Evolutionary conservation across 2,329 filamentous ascomycete genomes (phyloP).

Genomic region (Penicillium sp.): DNA sequence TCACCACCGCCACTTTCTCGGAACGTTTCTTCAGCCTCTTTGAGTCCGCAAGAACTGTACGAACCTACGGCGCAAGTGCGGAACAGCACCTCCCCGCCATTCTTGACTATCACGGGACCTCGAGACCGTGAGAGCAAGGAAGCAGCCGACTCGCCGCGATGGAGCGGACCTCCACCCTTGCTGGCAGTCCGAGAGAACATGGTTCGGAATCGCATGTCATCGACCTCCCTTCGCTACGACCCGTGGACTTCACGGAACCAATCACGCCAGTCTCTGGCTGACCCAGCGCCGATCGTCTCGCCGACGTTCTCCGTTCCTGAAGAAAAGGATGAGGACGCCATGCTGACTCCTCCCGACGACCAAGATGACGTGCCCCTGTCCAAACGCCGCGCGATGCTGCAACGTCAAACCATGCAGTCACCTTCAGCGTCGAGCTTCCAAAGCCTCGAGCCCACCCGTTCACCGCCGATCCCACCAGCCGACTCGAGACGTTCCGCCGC

Average conservation of each 20-base stretch:
- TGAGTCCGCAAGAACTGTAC: constrained; percentile 4
- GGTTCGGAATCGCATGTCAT: constrained; percentile 42
- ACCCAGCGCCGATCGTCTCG: constrained; percentile 15
- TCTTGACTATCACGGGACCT: constrained; percentile 20
- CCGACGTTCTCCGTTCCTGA: constrained; percentile 26
- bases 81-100: constrained; percentile 22
- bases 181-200: constrained; percentile 56
- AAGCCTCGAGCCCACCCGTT: constrained; percentile 11
- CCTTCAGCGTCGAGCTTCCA: constrained; percentile 54
- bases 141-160: constrained; percentile 20
- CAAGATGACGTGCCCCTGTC: constrained; percentile 70
- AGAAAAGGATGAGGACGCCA: constrained; percentile 19
- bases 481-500: constrained; percentile 43
- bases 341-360: constrained; percentile 40
- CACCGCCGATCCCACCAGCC: constrained; percentile 10
- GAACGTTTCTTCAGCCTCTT: constrained; percentile 16
- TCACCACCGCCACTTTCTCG: constrained; percentile 5
- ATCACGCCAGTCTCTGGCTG: constrained; percentile 27
- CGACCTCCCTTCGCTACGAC: constrained; percentile 34
- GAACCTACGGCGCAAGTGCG: constrained; percentile 3
- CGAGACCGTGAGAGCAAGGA: constrained; percentile 16
- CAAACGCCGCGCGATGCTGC: constrained; percentile 61
- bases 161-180: constrained; percentile 45
- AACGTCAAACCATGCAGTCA: constrained; percentile 49
- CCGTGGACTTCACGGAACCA: constrained; percentile 30